phyloP scores from a whole-genome alignment of 257 asterid species.

The Capsicum baccatum region DNA sequence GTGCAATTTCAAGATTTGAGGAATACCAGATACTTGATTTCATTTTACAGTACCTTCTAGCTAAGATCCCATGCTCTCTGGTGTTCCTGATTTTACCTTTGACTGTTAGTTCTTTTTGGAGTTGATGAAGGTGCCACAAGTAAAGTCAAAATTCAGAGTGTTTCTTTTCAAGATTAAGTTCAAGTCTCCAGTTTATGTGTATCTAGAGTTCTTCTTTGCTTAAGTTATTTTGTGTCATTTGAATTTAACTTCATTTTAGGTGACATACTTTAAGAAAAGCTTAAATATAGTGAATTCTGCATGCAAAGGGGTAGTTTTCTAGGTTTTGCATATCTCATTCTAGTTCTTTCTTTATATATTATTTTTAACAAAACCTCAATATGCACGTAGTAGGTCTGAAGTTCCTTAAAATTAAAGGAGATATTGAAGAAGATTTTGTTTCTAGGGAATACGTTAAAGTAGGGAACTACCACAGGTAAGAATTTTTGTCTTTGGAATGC shows the following conservation, averaged over 20 bases:
- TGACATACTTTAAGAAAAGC: slow-evolving; percentile 78
- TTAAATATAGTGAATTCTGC: slow-evolving; percentile 79
- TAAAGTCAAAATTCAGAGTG: slow-evolving; percentile 89
- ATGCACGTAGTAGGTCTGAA: slow-evolving; percentile 69
- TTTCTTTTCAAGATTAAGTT: slow-evolving; percentile 94
- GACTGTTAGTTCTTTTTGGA: slow-evolving; percentile 89
- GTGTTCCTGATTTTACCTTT: slow-evolving; percentile 35
- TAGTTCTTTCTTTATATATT: slow-evolving; percentile 32
- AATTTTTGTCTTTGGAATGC: slow-evolving; percentile 26
- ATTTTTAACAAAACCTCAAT: slow-evolving; percentile 28
- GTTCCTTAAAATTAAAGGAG: slow-evolving; percentile 84
- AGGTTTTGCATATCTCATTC: neutral
- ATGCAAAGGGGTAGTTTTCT: slow-evolving; percentile 31
- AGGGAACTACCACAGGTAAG: slow-evolving; percentile 99
- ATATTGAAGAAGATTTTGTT: slow-evolving; percentile 83
- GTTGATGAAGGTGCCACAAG: slow-evolving; percentile 99
- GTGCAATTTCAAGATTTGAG: neutral
- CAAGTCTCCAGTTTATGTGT: slow-evolving; percentile 70
- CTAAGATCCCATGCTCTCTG: slow-evolving; percentile 19
- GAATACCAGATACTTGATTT: slow-evolving; percentile 18
- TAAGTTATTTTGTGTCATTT: slow-evolving; percentile 32
- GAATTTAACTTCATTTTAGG: slow-evolving; percentile 54
- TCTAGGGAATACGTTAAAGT: slow-evolving; percentile 91
- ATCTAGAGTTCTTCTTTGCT: slow-evolving; percentile 6
- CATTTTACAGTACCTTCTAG: slow-evolving; percentile 25